A percentile compares a stretch with the other conserved stretches of the same genome.
These are phyloP conservation scores for Margaritispora aquatica DNA, from an alignment of 495 filamentous ascomycete species.

Conservation along the genomic window DNA sequence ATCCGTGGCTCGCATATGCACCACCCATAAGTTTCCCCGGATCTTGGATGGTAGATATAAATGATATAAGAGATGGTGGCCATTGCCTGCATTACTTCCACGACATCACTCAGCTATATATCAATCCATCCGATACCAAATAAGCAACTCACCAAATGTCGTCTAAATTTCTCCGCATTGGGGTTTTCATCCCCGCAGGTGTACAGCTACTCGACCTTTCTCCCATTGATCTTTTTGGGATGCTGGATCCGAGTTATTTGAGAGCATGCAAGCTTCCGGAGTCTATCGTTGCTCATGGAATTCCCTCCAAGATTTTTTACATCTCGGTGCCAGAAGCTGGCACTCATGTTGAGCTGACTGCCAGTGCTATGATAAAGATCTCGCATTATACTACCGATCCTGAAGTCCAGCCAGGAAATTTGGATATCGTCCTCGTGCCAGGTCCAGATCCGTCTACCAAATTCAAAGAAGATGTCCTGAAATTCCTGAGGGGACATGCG, in stretches of 20 bases:
- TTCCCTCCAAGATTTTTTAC: slow-evolving; percentile 18
- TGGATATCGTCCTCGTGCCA: slow-evolving; percentile 47
- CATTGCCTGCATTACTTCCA: neutral
- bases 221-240: slow-evolving; percentile 20
- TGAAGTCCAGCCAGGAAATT: slow-evolving; percentile 32
- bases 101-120: neutral
- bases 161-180: slow-evolving; percentile 12
- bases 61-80: neutral
- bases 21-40: neutral
- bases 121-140: neutral
- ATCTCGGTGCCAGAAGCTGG: slow-evolving; percentile 15
- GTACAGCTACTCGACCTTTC: slow-evolving; percentile 21
- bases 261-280: slow-evolving; percentile 14
- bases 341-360: slow-evolving; percentile 13
- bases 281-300: slow-evolving; percentile 5
- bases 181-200: slow-evolving; percentile 13
- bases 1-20: neutral
- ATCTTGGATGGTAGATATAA: neutral
- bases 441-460: slow-evolving; percentile 39
- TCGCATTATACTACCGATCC: slow-evolving; percentile 9
- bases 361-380: slow-evolving; percentile 5
- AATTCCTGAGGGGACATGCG: slow-evolving; percentile 41
- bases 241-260: slow-evolving; percentile 18
- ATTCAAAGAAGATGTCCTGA: slow-evolving; percentile 30
- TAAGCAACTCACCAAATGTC: neutral